These are phyloP conservation scores for Toxicodendron radicans DNA, from an alignment of 345 rosid genomes.

Conservation along the genomic window DNA sequence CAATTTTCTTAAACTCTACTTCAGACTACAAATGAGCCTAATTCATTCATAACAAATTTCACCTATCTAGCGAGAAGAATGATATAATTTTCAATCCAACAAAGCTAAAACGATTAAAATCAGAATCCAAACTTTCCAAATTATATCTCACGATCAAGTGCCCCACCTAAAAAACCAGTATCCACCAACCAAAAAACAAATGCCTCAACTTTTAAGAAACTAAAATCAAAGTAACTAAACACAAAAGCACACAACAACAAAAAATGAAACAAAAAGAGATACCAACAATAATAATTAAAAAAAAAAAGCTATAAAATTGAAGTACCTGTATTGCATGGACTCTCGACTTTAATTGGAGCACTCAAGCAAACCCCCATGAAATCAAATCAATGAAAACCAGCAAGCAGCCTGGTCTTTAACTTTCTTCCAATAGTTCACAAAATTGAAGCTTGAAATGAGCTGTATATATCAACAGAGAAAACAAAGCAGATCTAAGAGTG, in stretches of 20 bases:
- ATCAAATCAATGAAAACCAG: slow-evolving; percentile 18
- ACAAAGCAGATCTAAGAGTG: slow-evolving; percentile 39
- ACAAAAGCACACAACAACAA: background rate
- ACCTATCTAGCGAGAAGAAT: slow-evolving; percentile 1
- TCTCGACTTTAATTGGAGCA: slow-evolving; percentile 84
- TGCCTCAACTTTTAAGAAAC: slow-evolving; percentile 4
- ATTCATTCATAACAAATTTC: slow-evolving; percentile 10
- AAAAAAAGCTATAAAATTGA: background rate
- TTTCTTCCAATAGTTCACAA: slow-evolving; percentile 35
- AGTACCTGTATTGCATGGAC: slow-evolving; percentile 70
- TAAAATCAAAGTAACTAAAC: background rate
- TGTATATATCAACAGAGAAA: slow-evolving; percentile 17
- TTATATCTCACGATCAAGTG: background rate
- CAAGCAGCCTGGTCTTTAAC: slow-evolving; percentile 24
- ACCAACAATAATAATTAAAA: slow-evolving; percentile 2
- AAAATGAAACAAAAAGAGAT: background rate
- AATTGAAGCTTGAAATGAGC: slow-evolving; percentile 20
- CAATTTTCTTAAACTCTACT: too few species aligned
- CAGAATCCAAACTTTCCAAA: slow-evolving; percentile 1
- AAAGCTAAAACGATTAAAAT: slow-evolving; percentile 7
- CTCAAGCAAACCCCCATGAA: slow-evolving; percentile 91
- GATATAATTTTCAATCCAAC: slow-evolving; percentile 1
- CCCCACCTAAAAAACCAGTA: background rate
- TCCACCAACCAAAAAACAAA: background rate
- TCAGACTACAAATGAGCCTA: background rate